Evolutionary conservation across 23 red algal species (phyloP), one percentile per base, ranked within the genome.

Genomic region (Gracilariopsis chorda): DNA sequence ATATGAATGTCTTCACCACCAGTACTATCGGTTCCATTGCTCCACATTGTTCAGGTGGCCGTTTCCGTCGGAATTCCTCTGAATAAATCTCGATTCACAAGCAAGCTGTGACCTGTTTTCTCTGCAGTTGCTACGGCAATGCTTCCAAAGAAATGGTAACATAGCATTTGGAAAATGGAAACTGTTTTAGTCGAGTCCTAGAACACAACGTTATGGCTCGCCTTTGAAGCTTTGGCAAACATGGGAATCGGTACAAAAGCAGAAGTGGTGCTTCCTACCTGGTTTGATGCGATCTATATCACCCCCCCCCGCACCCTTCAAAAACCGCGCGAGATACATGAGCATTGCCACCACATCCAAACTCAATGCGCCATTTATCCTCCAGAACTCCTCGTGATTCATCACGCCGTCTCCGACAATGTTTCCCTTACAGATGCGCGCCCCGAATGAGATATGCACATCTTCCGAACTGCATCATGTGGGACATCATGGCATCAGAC

Each of bases 121-220:
- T n/a, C n/a, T n/a, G n/a, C n/a, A n/a, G n/a, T n/a, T n/a, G n/a
- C n/a, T n/a, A n/a, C n/a, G n/a, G n/a, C n/a, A n/a, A n/a, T n/a
- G n/a, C n/a, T n/a, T n/a, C n/a, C n/a, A n/a, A n/a, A n/a, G n/a
- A 34, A 80, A 91, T 44, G 75, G 77, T 80, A 56, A 88, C 41
- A 48, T 86, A 32, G 77, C 75, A 23, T 81, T 81, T 36, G 55
- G 94, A 51, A 90, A 75, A 48, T 73, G 34, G 94, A 86, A 30
- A 61, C 55, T 28, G 82, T 80, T 21, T 83, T 84, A 44, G 80
- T 41, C 61, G 82, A 47, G 81, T 80, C 42, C 51, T 65, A 51
- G 4, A 91, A 96, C 51, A 75, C 94, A 39, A 86, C 78, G 2
- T 45, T 96, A 32, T 96, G 94, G 94, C 68, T 76, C n/a, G 86